Base-by-base conservation (phyloP, 202 grass and related monocot species). In the Schoenoplectus triqueter region DNA sequence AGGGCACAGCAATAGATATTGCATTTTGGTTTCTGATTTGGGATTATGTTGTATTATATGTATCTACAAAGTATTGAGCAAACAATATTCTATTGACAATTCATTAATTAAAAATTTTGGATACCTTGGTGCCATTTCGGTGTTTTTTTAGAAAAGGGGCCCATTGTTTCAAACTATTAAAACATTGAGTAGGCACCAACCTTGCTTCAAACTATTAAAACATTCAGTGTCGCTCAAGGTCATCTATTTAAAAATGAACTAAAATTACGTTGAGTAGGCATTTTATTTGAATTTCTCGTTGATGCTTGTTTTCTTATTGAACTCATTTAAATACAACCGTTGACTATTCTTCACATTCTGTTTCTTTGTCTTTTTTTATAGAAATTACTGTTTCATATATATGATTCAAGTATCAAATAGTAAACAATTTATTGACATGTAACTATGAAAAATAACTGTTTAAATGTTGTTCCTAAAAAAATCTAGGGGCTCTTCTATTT, bases 301-400 rank as follows among this genome's bases (percentile, higher is more conserved):
- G 52, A 80, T 63, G n/a, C 48, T 31, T 31, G 31, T 31, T 31
- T 31, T 31, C 31, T 31, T 31, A 31, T 31, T 57, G 74, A 22
- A 31, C 72, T 21, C 21, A 6, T 87, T 83, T 45, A 50, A 76
- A 66, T 42, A 8, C 69, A 55, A 39, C 51, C n/a, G n/a, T 79
- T 78, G 60, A 84, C 84, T 80, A 50, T 64, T 15, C 3, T 42
- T 65, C 22, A 73, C 45, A 59, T 39, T 44, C 21, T 60, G 6
- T 42, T 39, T 59, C 52, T 59, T n/a, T 13, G 19, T 74, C 13
- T 73, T 31, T 76, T 31, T 31, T 31, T 31, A 31, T 31, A 31
- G 31, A 31, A 31, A 31, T n/a, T 78, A 42, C 52, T 41, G 10
- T 78, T 59, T 78, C 10, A 42, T 78, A 60, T 7, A 3, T 2